Evolutionary conservation across 176 grass and related monocot species (phyloP), one percentile per base, ranked within the genome.

Genomic region (Ensete glaucum): DNA sequence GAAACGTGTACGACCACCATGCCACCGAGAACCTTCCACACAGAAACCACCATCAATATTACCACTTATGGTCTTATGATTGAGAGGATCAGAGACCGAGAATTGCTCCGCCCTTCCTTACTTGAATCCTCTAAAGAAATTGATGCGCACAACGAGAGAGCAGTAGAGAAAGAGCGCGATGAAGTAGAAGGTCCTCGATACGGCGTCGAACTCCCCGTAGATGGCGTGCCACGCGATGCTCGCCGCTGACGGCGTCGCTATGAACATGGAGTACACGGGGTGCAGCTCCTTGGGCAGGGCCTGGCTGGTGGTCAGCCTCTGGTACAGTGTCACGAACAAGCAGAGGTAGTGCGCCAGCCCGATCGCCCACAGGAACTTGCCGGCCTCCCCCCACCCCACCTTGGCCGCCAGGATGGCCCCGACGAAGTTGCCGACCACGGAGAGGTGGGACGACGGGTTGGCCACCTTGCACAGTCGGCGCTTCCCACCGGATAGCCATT

Each of bases 1-100:
- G 94, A 79, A 98, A 98, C 51, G 94, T 98, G 82, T 98, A 98
- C 2, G 94, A 98, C 94, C 90, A 98, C 94, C 94, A 98, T 48
- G 94, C 94, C 29, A 98, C 73, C 51, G 94, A 98, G 80, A 98
- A 98, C 83, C 93, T 96, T 65, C 13, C 13, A 11, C n/a, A n/a
- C 12, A 23, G 16, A 43, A 6, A 64, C 27, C 20, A 8, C 10
- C 14, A 74, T 70, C 34, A 43, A 43, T 43, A 6, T 43, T 43
- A 43, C 34, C 34, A 43, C 34, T 43, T 43, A 5, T 43, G 34
- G 34, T 43, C 34, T 43, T 43, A 43, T 43, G 34, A 43, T 43
- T 43, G 34, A 43, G 34, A 4, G 50, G n/a, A 7, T 13, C 13
- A 43, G 24, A 20, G 2, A 11, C 17, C 9, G 62, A 64, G 9